Evolutionary conservation across 441 rosid genomes (phyloP).

Genomic region (Bocquillonia castaneifolia): DNA sequence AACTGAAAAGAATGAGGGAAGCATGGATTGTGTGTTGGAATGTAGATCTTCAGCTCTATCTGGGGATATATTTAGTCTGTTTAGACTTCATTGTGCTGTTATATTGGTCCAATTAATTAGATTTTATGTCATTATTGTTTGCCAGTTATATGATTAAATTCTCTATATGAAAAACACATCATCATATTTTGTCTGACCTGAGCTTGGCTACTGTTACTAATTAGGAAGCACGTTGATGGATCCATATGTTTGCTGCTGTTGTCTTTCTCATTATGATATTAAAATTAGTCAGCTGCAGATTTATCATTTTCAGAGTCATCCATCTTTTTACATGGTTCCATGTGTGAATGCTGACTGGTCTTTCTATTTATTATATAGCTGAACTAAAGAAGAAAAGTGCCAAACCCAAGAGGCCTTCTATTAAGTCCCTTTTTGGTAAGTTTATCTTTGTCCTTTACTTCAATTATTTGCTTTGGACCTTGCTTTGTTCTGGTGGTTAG

Average conservation of each 20-base stretch:
- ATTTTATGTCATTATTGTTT: neutral
- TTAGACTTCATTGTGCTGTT: neutral
- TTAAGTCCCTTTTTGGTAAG: conserved; percentile 94
- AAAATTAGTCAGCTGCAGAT: neutral
- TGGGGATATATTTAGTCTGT: neutral
- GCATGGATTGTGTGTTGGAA: too few relatives aligned
- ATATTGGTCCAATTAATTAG: neutral
- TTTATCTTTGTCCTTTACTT: neutral
- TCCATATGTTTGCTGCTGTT: neutral
- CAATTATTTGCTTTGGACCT: neutral
- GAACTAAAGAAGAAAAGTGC: conserved; percentile 83
- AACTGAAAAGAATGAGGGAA: neutral
- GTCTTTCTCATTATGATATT: neutral
- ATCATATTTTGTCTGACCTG: neutral
- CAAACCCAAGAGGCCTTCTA: conserved; percentile 89
- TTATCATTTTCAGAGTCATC: neutral
- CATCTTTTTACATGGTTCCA: neutral
- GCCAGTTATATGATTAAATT: neutral
- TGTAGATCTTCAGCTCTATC: neutral
- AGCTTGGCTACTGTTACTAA: neutral
- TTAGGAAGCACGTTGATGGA: neutral
- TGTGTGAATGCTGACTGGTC: neutral
- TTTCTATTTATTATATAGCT: conserved; percentile 39
- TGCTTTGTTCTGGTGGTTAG: neutral
- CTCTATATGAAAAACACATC: neutral